Conservation (phyloP, 2,329 filamentous ascomycete genomes). For the Akanthomyces uredinophilus region DNA sequence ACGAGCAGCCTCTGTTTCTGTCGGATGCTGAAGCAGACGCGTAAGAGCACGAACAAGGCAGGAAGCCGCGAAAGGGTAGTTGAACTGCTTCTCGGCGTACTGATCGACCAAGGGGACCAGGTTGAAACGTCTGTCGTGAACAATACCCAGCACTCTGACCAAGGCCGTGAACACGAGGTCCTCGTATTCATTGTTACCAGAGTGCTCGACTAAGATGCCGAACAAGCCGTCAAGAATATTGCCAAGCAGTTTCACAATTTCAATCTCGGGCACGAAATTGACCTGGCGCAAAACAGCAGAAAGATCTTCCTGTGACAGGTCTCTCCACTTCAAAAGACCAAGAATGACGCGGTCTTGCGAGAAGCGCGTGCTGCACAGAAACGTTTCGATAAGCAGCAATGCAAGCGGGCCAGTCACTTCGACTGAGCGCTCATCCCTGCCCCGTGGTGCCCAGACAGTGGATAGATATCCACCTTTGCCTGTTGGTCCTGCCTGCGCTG, state of each 20-base stretch:
- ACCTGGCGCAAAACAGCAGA: constrained; percentile 72
- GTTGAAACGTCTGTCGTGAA: constrained; percentile 91
- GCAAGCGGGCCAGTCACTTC: constrained; percentile 78
- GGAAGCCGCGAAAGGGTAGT: constrained; percentile 86
- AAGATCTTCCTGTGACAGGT: constrained; percentile 66
- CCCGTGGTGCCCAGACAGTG: constrained; percentile 70
- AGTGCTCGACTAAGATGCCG: constrained; percentile 81
- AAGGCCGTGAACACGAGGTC: constrained; percentile 88
- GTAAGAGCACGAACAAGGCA: constrained; percentile 85
- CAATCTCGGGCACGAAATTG: constrained; percentile 92
- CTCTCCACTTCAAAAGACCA: constrained; percentile 80
- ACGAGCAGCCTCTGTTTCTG: constrained; percentile 76
- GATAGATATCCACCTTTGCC: constrained; percentile 84
- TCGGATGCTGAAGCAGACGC: constrained; percentile 73
- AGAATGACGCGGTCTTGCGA: constrained; percentile 87
- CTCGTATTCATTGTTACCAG: constrained; percentile 88
- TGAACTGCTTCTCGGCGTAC: constrained; percentile 83
- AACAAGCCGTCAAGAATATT: constrained; percentile 91
- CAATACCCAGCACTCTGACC: constrained; percentile 85
- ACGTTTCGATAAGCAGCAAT: constrained; percentile 72
- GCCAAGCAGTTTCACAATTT: constrained; percentile 88
- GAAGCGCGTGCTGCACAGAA: constrained; percentile 89
- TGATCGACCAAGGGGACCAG: constrained; percentile 84
- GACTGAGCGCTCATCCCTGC: constrained; percentile 61
- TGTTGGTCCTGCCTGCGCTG: constrained; percentile 50